Conservation (phyloP, 331 rosid species). For the Malus hybrid region DNA sequence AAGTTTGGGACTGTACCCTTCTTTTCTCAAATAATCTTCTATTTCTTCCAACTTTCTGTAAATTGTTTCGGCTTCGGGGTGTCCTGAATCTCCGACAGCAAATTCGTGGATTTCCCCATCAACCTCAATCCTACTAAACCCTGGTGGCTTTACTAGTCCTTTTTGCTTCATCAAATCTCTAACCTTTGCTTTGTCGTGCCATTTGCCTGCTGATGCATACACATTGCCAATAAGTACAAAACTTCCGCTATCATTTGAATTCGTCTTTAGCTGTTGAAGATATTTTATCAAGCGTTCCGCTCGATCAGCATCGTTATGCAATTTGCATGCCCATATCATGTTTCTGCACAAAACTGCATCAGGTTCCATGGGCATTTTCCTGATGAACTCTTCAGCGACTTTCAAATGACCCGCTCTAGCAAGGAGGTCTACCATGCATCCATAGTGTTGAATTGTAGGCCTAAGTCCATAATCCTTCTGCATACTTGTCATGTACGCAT, state of each 20-base stretch:
- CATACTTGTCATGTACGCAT: slow-evolving; percentile 20
- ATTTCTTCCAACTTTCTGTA: slow-evolving; percentile 34
- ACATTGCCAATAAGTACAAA: slow-evolving; percentile 45
- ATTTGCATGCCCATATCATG: slow-evolving; percentile 45
- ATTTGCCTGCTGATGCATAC: slow-evolving; percentile 47
- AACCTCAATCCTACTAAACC: slow-evolving; percentile 51
- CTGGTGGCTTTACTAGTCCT: slow-evolving; percentile 46
- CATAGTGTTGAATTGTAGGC: slow-evolving; percentile 47
- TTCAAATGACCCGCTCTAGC: slow-evolving; percentile 43
- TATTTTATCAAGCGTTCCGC: slow-evolving; percentile 36
- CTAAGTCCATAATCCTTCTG: slow-evolving; percentile 22
- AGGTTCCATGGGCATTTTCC: slow-evolving; percentile 40
- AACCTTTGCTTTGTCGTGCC: slow-evolving; percentile 36
- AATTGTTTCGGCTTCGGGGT: slow-evolving; percentile 36
- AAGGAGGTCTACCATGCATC: slow-evolving; percentile 53
- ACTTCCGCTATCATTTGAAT: slow-evolving; percentile 41
- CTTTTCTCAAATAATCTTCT: slow-evolving; percentile 23
- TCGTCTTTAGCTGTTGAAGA: slow-evolving; percentile 23
- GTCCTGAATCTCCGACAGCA: slow-evolving; percentile 46
- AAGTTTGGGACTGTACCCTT: slow-evolving; percentile 42
- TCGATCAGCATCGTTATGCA: slow-evolving; percentile 27
- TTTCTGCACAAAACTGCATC: slow-evolving; percentile 50
- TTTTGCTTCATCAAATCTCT: slow-evolving; percentile 40
- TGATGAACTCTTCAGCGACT: slow-evolving; percentile 40
- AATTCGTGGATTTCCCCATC: slow-evolving; percentile 41